A percentile compares a stretch with the other conserved stretches of the same genome.
phyloP scores from a whole-genome alignment of 305 asterid species.

The Andrographis paniculata region DNA sequence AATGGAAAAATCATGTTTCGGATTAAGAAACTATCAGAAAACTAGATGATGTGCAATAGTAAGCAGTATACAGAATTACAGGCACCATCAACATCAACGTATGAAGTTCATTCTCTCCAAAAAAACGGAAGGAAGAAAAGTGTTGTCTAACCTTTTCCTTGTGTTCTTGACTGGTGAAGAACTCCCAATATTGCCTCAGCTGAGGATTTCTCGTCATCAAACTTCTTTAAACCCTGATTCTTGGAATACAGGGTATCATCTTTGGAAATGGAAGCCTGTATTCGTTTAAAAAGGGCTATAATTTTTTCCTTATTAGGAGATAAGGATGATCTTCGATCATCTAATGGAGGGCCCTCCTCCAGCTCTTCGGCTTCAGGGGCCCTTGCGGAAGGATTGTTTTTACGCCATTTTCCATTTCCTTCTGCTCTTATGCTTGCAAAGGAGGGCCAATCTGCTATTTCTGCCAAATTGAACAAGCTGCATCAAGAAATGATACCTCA shows the following conservation, averaged over 20 bases:
- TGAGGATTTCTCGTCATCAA: constrained; percentile 30
- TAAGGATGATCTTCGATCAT: constrained; percentile 24
- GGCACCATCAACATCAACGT: too few species aligned
- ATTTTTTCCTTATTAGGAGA: constrained; percentile 55
- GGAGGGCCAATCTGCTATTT: constrained; percentile 30
- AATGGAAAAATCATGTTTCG: constrained; percentile 8
- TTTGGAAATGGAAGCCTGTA: constrained; percentile 49
- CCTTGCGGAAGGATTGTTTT: constrained; percentile 21
- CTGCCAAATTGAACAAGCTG: constrained; percentile 95
- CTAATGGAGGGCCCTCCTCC: constrained; percentile 22
- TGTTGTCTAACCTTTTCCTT: constrained; percentile 32
- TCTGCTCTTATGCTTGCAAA: constrained; percentile 32
- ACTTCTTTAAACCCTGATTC: constrained; percentile 27
- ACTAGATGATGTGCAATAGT: background rate
- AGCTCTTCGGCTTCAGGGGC: constrained; percentile 23
- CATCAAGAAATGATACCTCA: constrained; percentile 67
- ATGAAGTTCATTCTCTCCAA: background rate
- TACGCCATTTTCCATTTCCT: constrained; percentile 26
- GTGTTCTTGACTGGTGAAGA: constrained; percentile 43
- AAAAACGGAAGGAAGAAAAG: background rate
- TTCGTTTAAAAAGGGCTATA: constrained; percentile 55
- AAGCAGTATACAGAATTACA: too few species aligned
- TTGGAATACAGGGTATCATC: constrained; percentile 32
- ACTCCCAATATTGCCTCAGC: constrained; percentile 48
- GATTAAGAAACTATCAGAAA: constrained; percentile 2